These are phyloP conservation scores for Cupressus sempervirens DNA, from an alignment of 75 land plant genomes.

Conservation along the genomic window DNA sequence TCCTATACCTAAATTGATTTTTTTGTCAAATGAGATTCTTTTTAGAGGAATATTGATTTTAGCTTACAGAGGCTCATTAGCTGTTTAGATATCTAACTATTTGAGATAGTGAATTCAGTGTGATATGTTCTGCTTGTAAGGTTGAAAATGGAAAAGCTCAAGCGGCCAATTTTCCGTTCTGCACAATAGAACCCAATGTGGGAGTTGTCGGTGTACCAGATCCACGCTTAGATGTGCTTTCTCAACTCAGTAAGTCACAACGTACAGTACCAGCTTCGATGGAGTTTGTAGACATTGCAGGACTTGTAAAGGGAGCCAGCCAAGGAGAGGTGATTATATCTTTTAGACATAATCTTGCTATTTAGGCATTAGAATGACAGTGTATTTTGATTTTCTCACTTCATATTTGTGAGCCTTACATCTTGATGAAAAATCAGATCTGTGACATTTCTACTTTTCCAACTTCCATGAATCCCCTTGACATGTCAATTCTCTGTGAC, in stretches of 20 bases:
- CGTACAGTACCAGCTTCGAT: slow-evolving; percentile 73
- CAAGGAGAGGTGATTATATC: slow-evolving; percentile 80
- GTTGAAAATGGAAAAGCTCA: slow-evolving; percentile 99
- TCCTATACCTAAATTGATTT: neutral
- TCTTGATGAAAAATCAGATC: neutral
- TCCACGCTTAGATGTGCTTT: slow-evolving; percentile 71
- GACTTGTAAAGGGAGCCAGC: slow-evolving; percentile 98
- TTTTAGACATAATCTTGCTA: neutral
- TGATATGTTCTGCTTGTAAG: slow-evolving; percentile 24
- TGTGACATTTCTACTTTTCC: neutral
- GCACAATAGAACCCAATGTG: slow-evolving; percentile 98
- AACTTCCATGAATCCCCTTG: neutral
- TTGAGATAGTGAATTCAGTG: slow-evolving; percentile 3
- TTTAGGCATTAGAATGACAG: neutral
- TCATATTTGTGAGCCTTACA: neutral
- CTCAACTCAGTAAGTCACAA: slow-evolving; percentile 78
- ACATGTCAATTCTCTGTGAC: neutral
- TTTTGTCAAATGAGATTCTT: neutral
- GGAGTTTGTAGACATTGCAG: slow-evolving; percentile 99
- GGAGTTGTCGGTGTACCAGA: slow-evolving; percentile 96
- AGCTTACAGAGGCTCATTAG: neutral
- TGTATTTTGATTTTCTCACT: neutral
- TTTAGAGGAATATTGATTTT: neutral
- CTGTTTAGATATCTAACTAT: neutral
- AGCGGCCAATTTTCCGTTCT: slow-evolving; percentile 98